Evolutionary conservation across 228 moss, liverwort and hornwort species (phyloP).

Genomic region (Sphagnum fallax): DNA sequence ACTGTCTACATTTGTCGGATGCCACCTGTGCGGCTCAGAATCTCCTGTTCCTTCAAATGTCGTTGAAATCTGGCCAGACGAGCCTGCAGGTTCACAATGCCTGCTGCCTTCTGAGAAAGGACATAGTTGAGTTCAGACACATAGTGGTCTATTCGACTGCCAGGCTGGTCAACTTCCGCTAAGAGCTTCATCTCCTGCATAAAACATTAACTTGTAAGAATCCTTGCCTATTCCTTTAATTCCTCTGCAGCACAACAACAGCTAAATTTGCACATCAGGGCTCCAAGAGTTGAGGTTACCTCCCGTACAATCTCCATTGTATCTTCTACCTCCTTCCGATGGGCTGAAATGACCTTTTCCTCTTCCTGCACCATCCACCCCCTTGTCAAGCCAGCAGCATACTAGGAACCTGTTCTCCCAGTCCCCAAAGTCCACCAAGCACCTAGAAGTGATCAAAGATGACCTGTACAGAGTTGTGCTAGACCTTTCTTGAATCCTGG

Average conservation of each 20-base stretch:
- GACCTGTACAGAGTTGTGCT: no score
- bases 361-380: constrained; percentile 61
- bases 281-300: constrained; percentile 24
- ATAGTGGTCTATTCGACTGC: constrained; percentile 98
- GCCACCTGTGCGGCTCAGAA: constrained; percentile 87
- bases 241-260: no score
- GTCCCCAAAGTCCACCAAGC: no score
- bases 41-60: constrained; percentile 98
- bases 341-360: constrained; percentile 98
- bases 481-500: no score
- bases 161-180: constrained; percentile 97
- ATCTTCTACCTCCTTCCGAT: constrained; percentile 98
- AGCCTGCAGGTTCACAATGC: constrained; percentile 97
- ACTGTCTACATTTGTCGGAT: constrained; percentile 58
- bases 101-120: constrained; percentile 86
- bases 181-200: constrained; percentile 99
- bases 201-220: constrained; percentile 43
- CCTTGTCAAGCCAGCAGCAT: no score
- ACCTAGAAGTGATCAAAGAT: no score
- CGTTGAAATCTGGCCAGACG: constrained; percentile 94
- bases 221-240: constrained; percentile 37
- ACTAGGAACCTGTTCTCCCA: no score
- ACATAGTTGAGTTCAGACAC: constrained; percentile 96
- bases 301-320: constrained; percentile 99
- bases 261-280: no score